Evolutionary conservation across 257 asterid genomes (phyloP), one percentile per base, ranked within the genome.

Genomic region (Solanum megistacrolobum): DNA sequence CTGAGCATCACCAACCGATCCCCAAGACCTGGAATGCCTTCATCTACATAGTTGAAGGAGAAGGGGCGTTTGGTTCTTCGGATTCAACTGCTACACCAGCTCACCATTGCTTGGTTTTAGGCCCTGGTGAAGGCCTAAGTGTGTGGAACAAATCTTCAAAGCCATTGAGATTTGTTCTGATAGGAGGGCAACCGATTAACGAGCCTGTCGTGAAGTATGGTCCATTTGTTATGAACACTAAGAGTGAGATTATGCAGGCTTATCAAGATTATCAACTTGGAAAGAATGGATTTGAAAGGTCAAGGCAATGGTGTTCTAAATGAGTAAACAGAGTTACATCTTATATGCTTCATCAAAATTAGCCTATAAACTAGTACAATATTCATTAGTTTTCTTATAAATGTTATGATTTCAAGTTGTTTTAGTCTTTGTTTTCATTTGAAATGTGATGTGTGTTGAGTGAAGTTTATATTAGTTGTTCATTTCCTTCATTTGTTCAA

Each of bases 181-280:
- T 94, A 3, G 95, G 93, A 4, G 99, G 99, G 36, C 89, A 93
- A 87, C 99, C 99, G 8, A 88, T 96, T 14, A 93, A 93, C 66
- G 99, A 96, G 87, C 98, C 98, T 1, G 97, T 96, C 25, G 96
- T 87, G 62, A 95, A 94, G 89, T 94, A 94, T 73, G 99, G 99
- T 74, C 99, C 99, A 21, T 96, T 96, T 92, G 99, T 96, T 91
- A 96, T 96, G 99, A 96, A 95, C 92, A 93, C 99, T 8, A 93
- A 95, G 73, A 96, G 93, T 83, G 98, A 96, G 69, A 93, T 96
- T 46, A 95, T 94, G 65, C 90, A 92, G 90, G 92, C 99, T 23
- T 92, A 94, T 36, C 96, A 96, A 83, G 99, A 96, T 83, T 95
- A 95, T 90, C 93, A 91, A 55, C 91, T 93, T 89, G 89, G 89